Conservation (phyloP, 306 rosid genomes). For the Arachis stenosperma region DNA sequence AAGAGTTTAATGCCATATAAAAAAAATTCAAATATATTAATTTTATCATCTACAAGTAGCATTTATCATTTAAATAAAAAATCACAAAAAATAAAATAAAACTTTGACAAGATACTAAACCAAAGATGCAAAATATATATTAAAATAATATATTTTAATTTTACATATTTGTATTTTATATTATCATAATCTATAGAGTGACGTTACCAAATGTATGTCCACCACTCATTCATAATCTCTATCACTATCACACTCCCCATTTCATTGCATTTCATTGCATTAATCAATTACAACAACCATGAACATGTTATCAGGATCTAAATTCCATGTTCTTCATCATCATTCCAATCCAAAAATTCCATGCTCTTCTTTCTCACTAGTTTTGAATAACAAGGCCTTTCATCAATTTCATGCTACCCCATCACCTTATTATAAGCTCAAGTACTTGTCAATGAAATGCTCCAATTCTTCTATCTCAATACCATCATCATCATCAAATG, state of each 20-base stretch:
- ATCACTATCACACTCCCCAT: slow-evolving; percentile 24
- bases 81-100: too few species aligned
- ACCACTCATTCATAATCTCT: slow-evolving; percentile 19
- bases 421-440: neutral
- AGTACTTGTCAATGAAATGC: slow-evolving; percentile 31
- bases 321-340: slow-evolving; percentile 36
- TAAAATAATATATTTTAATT: too few species aligned
- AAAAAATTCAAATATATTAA: too few species aligned
- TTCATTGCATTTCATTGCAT: neutral
- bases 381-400: neutral
- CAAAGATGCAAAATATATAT: too few species aligned
- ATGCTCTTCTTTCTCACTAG: slow-evolving; percentile 19
- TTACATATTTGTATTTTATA: too few species aligned
- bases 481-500: neutral
- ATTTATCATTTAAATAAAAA: too few species aligned
- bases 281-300: neutral
- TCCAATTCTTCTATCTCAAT: slow-evolving; percentile 37
- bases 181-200: neutral
- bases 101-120: too few species aligned
- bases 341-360: slow-evolving; percentile 23
- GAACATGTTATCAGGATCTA: slow-evolving; percentile 49
- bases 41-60: too few species aligned
- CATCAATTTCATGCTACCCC: neutral
- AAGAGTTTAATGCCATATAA: too few species aligned
- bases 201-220: neutral